phyloP scores from a whole-genome alignment of 495 filamentous ascomycete genomes.

The Haplographium delicatum region DNA sequence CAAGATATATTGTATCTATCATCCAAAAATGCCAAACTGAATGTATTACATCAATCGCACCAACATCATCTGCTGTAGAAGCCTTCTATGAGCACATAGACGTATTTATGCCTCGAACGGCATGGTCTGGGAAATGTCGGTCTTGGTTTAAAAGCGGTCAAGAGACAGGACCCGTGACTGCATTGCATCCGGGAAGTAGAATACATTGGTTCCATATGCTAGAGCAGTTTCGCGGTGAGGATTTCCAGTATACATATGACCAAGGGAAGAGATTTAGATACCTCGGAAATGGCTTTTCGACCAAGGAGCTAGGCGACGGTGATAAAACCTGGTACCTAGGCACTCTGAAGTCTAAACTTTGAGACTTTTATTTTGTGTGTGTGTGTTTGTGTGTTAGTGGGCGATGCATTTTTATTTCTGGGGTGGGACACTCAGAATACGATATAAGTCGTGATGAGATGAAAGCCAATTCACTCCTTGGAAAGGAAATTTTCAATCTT shows the following conservation, averaged over 20 bases:
- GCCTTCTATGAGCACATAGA: slow-evolving; percentile 61
- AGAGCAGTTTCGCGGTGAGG: slow-evolving; percentile 17
- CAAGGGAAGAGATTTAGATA: slow-evolving; percentile 34
- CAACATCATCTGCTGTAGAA: slow-evolving; percentile 48
- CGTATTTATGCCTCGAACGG: slow-evolving; percentile 56
- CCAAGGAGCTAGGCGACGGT: slow-evolving; percentile 15
- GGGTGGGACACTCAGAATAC: no score
- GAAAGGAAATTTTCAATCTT: no score
- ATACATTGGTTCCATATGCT: slow-evolving; percentile 38
- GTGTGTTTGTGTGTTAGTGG: no score
- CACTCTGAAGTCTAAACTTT: slow-evolving; percentile 34
- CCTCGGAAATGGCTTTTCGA: slow-evolving; percentile 39
- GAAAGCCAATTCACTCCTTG: no score
- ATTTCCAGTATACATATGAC: slow-evolving; percentile 27
- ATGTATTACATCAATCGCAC: slow-evolving; percentile 52
- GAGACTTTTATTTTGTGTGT: no score
- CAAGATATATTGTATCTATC: slow-evolving; percentile 54
- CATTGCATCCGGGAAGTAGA: slow-evolving; percentile 36
- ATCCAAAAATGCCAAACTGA: slow-evolving; percentile 57
- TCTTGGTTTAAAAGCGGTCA: slow-evolving; percentile 32
- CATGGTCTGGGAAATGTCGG: slow-evolving; percentile 33
- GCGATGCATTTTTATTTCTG: no score
- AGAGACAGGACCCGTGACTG: slow-evolving; percentile 30
- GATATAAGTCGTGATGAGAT: no score
- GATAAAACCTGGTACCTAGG: slow-evolving; percentile 39